Percentiles rank a stretch among this genome's conserved stretches.
Evolutionary conservation across 306 rosid genomes (phyloP).

Genomic region (Quercus dentata): DNA sequence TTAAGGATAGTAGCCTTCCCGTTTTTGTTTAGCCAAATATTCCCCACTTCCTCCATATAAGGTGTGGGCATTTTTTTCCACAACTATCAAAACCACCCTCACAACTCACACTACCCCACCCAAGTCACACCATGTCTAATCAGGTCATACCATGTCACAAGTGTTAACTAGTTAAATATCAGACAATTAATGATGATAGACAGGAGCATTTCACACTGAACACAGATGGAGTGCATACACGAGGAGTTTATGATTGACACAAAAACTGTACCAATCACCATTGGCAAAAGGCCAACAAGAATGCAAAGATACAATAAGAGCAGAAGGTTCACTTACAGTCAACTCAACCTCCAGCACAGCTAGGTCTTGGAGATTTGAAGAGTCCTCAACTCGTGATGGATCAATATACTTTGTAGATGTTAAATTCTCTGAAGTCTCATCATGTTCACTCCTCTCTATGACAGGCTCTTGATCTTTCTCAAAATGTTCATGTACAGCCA

Average conservation of each 20-base stretch:
- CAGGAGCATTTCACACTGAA: background rate
- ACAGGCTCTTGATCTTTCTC: background rate
- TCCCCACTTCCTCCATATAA: background rate
- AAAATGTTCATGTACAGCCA: background rate
- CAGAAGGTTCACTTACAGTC: slow-evolving; percentile 46
- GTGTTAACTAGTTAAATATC: too few species aligned
- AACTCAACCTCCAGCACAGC: background rate
- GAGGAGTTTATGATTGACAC: too few species aligned
- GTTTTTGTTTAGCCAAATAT: background rate
- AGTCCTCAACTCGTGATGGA: background rate
- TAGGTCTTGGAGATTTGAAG: background rate
- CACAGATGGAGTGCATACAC: too few species aligned
- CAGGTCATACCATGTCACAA: background rate
- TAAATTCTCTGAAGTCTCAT: background rate
- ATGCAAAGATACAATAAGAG: slow-evolving; percentile 1
- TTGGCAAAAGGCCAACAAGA: background rate
- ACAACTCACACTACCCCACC: background rate
- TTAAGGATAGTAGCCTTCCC: background rate
- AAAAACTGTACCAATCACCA: too few species aligned
- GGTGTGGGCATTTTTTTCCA: background rate
- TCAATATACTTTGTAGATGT: background rate
- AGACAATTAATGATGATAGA: too few species aligned
- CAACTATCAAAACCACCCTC: background rate
- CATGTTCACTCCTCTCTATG: background rate
- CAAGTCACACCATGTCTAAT: background rate